phyloP scores from a whole-genome alignment of 495 filamentous ascomycete genomes.

The Aspergillus steynii region DNA sequence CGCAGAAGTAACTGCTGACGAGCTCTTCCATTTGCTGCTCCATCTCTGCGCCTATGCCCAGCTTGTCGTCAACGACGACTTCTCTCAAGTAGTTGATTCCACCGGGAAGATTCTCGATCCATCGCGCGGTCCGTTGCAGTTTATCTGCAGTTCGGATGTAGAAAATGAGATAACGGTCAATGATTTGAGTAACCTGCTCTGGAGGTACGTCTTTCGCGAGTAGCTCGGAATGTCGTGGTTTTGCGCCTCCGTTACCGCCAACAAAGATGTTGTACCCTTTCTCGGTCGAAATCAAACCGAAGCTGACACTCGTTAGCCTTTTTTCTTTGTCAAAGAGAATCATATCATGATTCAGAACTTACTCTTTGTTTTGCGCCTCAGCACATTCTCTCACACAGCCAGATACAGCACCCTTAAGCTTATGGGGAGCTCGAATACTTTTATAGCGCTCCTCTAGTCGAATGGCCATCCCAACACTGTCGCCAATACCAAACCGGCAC shows the following conservation, averaged over 20 bases:
- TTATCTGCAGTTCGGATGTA: constrained; percentile 97
- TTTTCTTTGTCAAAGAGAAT: background rate
- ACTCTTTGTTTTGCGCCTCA: constrained; percentile 95
- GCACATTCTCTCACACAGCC: constrained; percentile 94
- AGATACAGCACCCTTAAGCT: constrained; percentile 90
- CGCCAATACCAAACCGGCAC: constrained; percentile 91
- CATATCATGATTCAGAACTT: constrained; percentile 25
- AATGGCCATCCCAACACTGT: constrained; percentile 97
- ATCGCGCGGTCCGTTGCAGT: constrained; percentile 89
- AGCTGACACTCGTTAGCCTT: constrained; percentile 49
- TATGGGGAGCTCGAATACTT: constrained; percentile 85
- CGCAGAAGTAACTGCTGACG: constrained; percentile 88
- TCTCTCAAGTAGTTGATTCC: constrained; percentile 82
- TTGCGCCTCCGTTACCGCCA: constrained; percentile 89
- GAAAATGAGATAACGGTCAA: constrained; percentile 93
- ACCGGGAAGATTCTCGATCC: constrained; percentile 85
- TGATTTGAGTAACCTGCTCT: constrained; percentile 79
- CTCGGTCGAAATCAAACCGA: constrained; percentile 91
- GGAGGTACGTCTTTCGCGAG: constrained; percentile 88
- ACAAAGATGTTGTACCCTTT: constrained; percentile 97
- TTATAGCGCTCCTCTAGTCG: constrained; percentile 94
- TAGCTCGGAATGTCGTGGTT: constrained; percentile 82
- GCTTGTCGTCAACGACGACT: constrained; percentile 84
- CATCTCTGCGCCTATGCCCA: constrained; percentile 84
- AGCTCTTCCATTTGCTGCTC: constrained; percentile 90